phyloP scores from a whole-genome alignment of 1,139 yeast species.

The Kurtzmaniella natalensis region DNA sequence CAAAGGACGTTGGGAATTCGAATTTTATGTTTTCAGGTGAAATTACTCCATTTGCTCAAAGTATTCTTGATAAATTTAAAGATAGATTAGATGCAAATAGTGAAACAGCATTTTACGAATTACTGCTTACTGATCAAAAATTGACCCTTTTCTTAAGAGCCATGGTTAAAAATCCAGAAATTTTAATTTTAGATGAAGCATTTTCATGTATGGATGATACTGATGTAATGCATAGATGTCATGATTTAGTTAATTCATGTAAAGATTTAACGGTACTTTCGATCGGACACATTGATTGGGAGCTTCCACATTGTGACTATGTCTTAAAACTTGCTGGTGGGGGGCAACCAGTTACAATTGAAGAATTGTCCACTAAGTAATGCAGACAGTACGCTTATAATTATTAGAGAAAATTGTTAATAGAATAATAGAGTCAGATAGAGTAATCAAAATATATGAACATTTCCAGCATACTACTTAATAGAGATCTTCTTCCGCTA shows the following conservation, averaged over 20 bases:
- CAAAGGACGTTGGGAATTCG: constrained; percentile 53
- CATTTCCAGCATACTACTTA: too few relatives aligned
- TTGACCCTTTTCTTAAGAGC: constrained; percentile 72
- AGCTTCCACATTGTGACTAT: constrained; percentile 33
- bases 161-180: constrained; percentile 66
- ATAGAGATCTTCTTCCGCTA: too few relatives aligned
- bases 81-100: constrained; percentile 25
- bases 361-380: constrained; percentile 1
- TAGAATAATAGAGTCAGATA: too few relatives aligned
- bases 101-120: constrained; percentile 43
- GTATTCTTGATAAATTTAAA: constrained; percentile 21
- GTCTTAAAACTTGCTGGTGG: constrained; percentile 33
- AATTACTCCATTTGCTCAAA: constrained; percentile 12
- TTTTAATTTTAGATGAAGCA: constrained; percentile 87
- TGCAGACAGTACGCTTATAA: too few relatives aligned
- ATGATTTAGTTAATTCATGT: constrained; percentile 39
- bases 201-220: constrained; percentile 83
- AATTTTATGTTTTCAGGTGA: constrained; percentile 26
- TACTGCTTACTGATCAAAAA: constrained; percentile 75
- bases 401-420: too few relatives aligned
- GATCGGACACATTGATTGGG: constrained; percentile 72
- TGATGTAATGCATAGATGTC: constrained; percentile 57
- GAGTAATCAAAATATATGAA: too few relatives aligned
- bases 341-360: constrained; percentile 10
- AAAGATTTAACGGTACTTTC: constrained; percentile 65